phyloP scores from a whole-genome alignment of 495 filamentous ascomycete genomes.

The Trichoderma reesei region DNA sequence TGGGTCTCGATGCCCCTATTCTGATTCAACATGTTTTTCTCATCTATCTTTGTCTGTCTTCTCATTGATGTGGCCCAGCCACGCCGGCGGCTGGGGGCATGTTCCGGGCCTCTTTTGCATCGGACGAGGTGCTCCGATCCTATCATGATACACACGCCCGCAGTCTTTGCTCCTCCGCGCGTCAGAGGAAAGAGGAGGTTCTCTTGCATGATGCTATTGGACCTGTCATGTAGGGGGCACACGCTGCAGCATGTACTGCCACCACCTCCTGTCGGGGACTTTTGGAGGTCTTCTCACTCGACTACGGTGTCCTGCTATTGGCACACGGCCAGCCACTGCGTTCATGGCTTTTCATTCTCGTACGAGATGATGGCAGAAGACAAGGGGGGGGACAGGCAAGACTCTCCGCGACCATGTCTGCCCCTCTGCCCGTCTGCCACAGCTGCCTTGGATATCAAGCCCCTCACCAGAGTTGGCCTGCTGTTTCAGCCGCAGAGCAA shows the following conservation, averaged over 20 bases:
- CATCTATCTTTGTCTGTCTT: too few relatives aligned
- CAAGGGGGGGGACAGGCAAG: not conserved
- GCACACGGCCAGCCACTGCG: too few relatives aligned
- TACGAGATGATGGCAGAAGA: too few relatives aligned
- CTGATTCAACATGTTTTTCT: not conserved
- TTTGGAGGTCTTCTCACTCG: not conserved
- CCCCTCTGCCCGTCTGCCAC: not conserved
- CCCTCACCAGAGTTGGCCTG: not conserved
- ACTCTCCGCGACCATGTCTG: not conserved
- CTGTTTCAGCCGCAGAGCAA: not conserved
- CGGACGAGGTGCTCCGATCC: not conserved
- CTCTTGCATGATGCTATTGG: not conserved
- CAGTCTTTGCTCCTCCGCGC: too few relatives aligned
- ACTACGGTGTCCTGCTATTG: too few relatives aligned
- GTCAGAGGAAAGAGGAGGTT: too few relatives aligned
- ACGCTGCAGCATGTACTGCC: not conserved
- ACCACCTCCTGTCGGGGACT: not conserved
- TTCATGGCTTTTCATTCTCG: too few relatives aligned
- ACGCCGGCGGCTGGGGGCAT: not conserved
- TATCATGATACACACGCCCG: not conserved
- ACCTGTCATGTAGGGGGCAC: not conserved
- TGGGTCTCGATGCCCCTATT: not conserved
- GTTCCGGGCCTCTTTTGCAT: not conserved
- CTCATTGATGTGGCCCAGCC: not conserved
- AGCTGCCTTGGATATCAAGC: not conserved